Evolutionary conservation across 179 eudicot species (phyloP).

Genomic region (Spinacia oleracea): DNA sequence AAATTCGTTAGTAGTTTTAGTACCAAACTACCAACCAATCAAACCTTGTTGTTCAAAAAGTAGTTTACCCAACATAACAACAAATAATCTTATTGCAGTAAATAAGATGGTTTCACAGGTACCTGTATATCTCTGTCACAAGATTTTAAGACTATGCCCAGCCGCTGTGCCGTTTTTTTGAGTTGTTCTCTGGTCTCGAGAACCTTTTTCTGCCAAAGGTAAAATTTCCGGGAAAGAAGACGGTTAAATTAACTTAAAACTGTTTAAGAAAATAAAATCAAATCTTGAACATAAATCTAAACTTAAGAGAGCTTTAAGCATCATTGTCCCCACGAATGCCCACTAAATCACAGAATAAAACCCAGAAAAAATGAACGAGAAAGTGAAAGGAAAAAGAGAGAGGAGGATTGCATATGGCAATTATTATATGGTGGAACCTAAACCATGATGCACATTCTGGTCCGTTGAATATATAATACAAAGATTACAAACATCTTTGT

Average conservation of each 20-base stretch:
- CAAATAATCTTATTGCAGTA: background rate
- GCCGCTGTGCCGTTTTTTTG: slow-evolving; percentile 70
- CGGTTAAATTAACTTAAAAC: slow-evolving; percentile 5
- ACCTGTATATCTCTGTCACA: slow-evolving; percentile 85
- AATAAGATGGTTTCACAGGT: slow-evolving; percentile 6
- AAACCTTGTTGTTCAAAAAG: background rate
- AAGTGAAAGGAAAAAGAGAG: background rate
- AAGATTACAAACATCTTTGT: too few relatives aligned
- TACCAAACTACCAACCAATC: background rate
- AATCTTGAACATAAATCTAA: background rate
- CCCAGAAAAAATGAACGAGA: background rate
- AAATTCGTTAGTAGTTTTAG: background rate
- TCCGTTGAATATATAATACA: too few relatives aligned
- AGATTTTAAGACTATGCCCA: slow-evolving; percentile 74
- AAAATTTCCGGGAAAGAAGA: slow-evolving; percentile 8
- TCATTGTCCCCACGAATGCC: background rate
- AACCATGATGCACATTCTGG: too few relatives aligned
- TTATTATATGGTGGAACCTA: too few relatives aligned
- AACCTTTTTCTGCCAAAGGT: slow-evolving; percentile 70
- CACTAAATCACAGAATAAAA: too few relatives aligned
- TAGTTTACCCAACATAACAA: background rate
- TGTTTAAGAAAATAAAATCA: background rate
- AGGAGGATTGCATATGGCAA: background rate
- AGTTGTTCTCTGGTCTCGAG: slow-evolving; percentile 82
- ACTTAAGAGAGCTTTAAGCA: background rate